phyloP scores from a whole-genome alignment of 2,329 filamentous ascomycete genomes.

The Setomelanomma holmii region DNA sequence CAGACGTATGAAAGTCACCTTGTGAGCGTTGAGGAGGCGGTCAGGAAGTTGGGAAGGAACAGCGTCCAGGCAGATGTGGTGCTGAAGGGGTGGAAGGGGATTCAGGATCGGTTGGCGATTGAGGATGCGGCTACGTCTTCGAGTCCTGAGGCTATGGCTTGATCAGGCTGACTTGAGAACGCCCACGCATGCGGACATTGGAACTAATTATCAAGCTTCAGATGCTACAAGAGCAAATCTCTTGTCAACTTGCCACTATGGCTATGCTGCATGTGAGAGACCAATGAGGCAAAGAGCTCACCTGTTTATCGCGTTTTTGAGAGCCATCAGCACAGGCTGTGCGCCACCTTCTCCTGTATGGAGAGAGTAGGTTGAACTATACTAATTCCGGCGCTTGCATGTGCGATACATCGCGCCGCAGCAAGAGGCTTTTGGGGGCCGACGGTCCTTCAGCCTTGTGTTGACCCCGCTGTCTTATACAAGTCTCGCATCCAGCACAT shows the following conservation, averaged over 20 bases:
- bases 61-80: conserved; percentile 57
- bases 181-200: neutral
- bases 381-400: neutral
- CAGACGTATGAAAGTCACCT: conserved; percentile 52
- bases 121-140: conserved; percentile 28
- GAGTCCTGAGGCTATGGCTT: conserved; percentile 26
- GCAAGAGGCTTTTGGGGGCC: neutral
- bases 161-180: neutral
- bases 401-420: neutral
- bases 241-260: no score
- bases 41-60: conserved; percentile 46
- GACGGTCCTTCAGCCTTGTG: neutral
- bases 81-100: conserved; percentile 53
- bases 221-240: neutral
- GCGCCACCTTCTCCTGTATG: neutral
- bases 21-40: conserved; percentile 53
- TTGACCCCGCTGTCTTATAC: neutral
- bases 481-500: neutral
- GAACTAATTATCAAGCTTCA: neutral
- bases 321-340: neutral
- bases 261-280: neutral
- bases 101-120: conserved; percentile 45
- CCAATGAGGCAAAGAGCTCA: no score
- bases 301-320: neutral
- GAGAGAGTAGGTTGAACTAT: neutral